Evolutionary conservation across 2,329 filamentous ascomycete species (phyloP), one percentile per base, ranked within the genome.

Genomic region (Dryadomyces sulphureus): DNA sequence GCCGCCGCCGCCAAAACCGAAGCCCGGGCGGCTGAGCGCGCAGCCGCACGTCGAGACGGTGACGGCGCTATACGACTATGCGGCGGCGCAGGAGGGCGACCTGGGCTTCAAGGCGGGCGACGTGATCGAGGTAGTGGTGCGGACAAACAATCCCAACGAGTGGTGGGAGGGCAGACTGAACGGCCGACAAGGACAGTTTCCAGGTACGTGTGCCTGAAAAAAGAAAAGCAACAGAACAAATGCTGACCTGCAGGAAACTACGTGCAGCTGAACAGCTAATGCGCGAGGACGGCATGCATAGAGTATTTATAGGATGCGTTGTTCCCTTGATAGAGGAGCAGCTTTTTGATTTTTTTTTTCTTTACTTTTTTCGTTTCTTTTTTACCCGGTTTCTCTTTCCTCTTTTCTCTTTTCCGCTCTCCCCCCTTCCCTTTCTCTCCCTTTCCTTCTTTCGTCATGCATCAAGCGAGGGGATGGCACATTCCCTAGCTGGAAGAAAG

Each of bases 61-160:
- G 30, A 95, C 88, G 3, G 92, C 92, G 7, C 65, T 98, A 50
- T 98, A 95, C 63, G 92, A 96, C 59, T 98, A 94, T 58, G 86
- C 94, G 51, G 92, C 92, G 6, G 89, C 96, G 60, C 89, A 90
- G 1, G 88, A 94, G 52, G 89, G 89, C 3, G 92, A 98, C 60
- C 67, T 98, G 51, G 94, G 85, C 56, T 98, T 98, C 66, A 75
- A 74, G 17, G 79, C 86, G 0, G 89, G 90, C 5, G 92, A 98
- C 51, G 67, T 83, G 5, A 96, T 98, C 57, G 89, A 96, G 62
- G 89, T 98, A 54, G 62, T 92, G 2, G 73, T 72, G 49, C 75
- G 85, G 54, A 94, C 87, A n/a, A 72, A 75, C 51, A 95, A 94
- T 57, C 81, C 86, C 44, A 96, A 98, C 55, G 92, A 98, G 63